Conservation (phyloP, 192 early-diverging fungal genomes). For the Coemansia sp. region DNA sequence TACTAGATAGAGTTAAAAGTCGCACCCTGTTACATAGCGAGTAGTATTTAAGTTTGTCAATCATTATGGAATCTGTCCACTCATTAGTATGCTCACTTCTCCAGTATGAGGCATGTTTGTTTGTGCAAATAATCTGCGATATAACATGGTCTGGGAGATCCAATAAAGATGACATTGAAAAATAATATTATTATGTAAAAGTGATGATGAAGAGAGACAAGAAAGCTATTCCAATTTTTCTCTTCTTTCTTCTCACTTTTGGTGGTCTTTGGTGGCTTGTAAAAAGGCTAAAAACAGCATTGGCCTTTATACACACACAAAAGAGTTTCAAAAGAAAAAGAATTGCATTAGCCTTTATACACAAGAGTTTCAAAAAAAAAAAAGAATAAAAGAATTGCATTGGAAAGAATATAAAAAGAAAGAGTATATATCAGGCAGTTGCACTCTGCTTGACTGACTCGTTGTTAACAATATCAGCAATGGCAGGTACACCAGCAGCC, state of each 20-base stretch:
- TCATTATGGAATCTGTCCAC: neutral
- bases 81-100: neutral
- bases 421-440: neutral
- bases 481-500: conserved; percentile 23
- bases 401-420: neutral
- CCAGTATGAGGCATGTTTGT: too few relatives aligned
- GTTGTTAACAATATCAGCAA: neutral
- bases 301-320: too few relatives aligned
- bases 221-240: neutral
- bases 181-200: neutral
- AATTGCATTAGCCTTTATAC: neutral
- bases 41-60: neutral
- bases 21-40: neutral
- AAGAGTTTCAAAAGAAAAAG: neutral
- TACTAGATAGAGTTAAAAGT: neutral
- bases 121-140: neutral
- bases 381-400: neutral
- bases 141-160: neutral
- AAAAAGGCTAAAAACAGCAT: too few relatives aligned
- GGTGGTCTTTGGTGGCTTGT: too few relatives aligned
- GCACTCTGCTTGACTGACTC: neutral
- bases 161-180: neutral
- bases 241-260: too few relatives aligned
- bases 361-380: neutral
- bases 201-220: neutral